Evolutionary conservation across 1,284 basidiomycete species (phyloP), one percentile per base, ranked within the genome.

Genomic region (Amylostereum areolatum): DNA sequence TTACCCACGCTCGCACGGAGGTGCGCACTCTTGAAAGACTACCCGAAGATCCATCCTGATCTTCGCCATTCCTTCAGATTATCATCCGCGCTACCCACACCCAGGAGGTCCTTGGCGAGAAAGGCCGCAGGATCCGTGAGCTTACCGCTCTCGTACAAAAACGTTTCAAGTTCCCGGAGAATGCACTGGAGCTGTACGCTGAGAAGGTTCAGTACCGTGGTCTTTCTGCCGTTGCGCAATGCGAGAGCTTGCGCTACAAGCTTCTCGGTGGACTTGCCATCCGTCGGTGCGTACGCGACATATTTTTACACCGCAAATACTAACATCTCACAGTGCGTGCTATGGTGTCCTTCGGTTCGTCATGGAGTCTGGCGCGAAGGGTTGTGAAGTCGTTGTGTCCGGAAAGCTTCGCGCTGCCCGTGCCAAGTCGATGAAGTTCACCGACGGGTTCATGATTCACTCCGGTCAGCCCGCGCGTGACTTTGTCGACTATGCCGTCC

Each of bases 361-460:
- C 62, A 99, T 99, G 97, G 97, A 99, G 78, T 97, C 95, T 52
- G 92, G 92, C 62, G 97, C 97, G 61, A 99, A 99, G 80, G 97
- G 97, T 74, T 98, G 95, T 69, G 97, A 99, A 75, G 97, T 99
- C 59, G 92, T 99, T 66, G 94, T 99, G 58, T 99, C 96, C 59
- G 97, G 97, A 68, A 99, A 99, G 76, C 92, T 99, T 65, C 94
- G 97, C 71, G 97, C 96, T 63, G 97, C 97, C 61, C 94, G 95
- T 83, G 97, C 97, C 67, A 99, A 99, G 78, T 92, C 92, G 45
- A 99, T 99, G 97, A 99, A 99, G 77, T 99, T 99, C 80, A 97
- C 95, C 68, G 97, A 99, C 66, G 97, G 97, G 48, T 98, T 97
- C 87, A 98, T 99, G 93, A 96, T 99, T 71, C 97, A 99, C 86